These are phyloP conservation scores for Stygiomarasmius scandens DNA, from an alignment of 1,284 basidiomycete species.

Conservation along the genomic window DNA sequence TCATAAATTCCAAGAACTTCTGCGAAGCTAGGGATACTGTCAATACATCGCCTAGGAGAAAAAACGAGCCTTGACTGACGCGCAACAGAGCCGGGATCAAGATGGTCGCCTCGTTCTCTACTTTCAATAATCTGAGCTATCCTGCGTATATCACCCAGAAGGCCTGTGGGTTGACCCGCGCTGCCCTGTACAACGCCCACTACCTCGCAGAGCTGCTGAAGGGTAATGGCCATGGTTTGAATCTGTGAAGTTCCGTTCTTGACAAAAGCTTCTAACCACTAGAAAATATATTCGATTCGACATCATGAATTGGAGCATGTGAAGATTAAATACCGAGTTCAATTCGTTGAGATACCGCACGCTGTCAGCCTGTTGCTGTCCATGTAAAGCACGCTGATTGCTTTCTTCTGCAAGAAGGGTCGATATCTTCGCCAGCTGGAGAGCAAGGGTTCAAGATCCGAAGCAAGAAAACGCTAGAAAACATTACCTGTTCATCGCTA, in stretches of 20 bases:
- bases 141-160: constrained; percentile 45
- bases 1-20: constrained; percentile 60
- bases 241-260: constrained; percentile 73
- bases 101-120: constrained; percentile 45
- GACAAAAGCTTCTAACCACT: constrained; percentile 87
- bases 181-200: constrained; percentile 35
- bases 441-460: background rate
- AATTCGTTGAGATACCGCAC: constrained; percentile 76
- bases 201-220: constrained; percentile 62
- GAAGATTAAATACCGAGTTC: constrained; percentile 52
- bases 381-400: constrained; percentile 47
- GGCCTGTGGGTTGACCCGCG: constrained; percentile 11
- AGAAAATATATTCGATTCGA: background rate
- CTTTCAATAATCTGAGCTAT: constrained; percentile 43
- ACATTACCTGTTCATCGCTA: background rate
- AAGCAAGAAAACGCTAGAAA: background rate
- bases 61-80: constrained; percentile 5
- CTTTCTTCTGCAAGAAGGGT: constrained; percentile 47
- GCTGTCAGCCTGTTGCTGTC: constrained; percentile 68
- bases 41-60: constrained; percentile 16
- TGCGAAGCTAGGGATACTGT: constrained; percentile 47
- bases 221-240: constrained; percentile 57
- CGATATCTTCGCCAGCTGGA: constrained; percentile 47
- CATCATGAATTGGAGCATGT: background rate
- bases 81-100: constrained; percentile 42